phyloP scores from a whole-genome alignment of 2,329 filamentous ascomycete genomes.

The Cephalotrichum gorgonifer region DNA sequence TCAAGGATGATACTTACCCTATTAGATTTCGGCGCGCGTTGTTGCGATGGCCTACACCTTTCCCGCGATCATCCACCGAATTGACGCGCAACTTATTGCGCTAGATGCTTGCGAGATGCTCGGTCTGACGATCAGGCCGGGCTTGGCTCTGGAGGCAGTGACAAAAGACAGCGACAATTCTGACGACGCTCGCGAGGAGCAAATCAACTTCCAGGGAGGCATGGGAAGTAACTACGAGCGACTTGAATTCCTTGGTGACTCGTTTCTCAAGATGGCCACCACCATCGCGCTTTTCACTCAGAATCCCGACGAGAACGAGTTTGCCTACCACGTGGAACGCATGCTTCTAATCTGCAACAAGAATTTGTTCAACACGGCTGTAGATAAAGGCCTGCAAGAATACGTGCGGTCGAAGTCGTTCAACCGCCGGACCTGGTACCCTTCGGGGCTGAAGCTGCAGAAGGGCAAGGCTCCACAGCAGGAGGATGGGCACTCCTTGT shows the following conservation, averaged over 20 bases:
- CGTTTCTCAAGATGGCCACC: slow-evolving; percentile 91
- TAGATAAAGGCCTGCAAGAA: slow-evolving; percentile 53
- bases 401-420: slow-evolving; percentile 80
- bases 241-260: slow-evolving; percentile 86
- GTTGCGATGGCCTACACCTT: slow-evolving; percentile 66
- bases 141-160: slow-evolving; percentile 73
- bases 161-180: slow-evolving; percentile 88
- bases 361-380: slow-evolving; percentile 72
- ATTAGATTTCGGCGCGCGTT: slow-evolving; percentile 51
- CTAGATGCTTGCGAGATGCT: slow-evolving; percentile 62
- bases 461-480: slow-evolving; percentile 54
- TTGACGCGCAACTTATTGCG: slow-evolving; percentile 74
- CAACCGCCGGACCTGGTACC: slow-evolving; percentile 80
- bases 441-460: slow-evolving; percentile 61
- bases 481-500: slow-evolving; percentile 51
- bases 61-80: slow-evolving; percentile 72
- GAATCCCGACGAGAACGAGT: slow-evolving; percentile 71
- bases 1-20: neutral
- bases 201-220: slow-evolving; percentile 66
- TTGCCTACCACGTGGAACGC: slow-evolving; percentile 76
- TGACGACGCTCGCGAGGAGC: slow-evolving; percentile 57
- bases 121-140: slow-evolving; percentile 51
- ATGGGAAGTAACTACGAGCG: slow-evolving; percentile 96
- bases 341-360: slow-evolving; percentile 89
- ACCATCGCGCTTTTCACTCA: slow-evolving; percentile 76